Evolutionary conservation across 495 filamentous ascomycete genomes (phyloP), one percentile per base, ranked within the genome.

Genomic region (Penicillium angulare): DNA sequence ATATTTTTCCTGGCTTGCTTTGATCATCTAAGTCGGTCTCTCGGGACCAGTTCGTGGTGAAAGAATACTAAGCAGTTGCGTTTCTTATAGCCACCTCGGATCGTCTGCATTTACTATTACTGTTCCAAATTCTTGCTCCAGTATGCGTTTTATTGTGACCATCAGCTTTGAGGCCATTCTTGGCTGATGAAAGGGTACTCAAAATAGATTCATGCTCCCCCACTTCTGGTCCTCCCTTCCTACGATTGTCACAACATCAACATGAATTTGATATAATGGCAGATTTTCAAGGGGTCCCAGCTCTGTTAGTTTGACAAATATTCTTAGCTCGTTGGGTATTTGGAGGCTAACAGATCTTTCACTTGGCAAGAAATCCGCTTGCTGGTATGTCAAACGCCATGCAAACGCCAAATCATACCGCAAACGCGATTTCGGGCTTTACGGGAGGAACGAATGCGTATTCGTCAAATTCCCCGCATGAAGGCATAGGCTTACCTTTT

Each of bases 101-200:
- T 71, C 69, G 32, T 55, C 66, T 52, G 61, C 67, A 12, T 64
- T 76, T 50, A 63, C 74, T 13, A 74, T 77, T 65, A 76, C 69
- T 52, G 69, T 75, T 36, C 53, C 71, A 47, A 72, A 76, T 61
- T 76, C 74, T 39, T 73, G 72, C 50, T 68, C 74, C 41, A 74
- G 75, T 74, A 70, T 49, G 61, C 52, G 15, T 44, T 49, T 34
- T 43, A 60, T 43, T 17, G 10, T n/a, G 32, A 31, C 8, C 13
- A 12, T 7, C 27, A 31, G 13, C 34, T 57, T 16, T 45, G 33
- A 13, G 21, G 34, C 23, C 20, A 46, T 17, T 13, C 6, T 15
- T 16, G 17, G 42, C 43, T 53, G 55, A 65, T 63, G 49, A 3
- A 31, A 34, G 34, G 52, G 43, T 32, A 55, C 52, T 23, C 35